phyloP scores from a whole-genome alignment of 2,329 filamentous ascomycete species.

The Akanthomyces uredinophilus region DNA sequence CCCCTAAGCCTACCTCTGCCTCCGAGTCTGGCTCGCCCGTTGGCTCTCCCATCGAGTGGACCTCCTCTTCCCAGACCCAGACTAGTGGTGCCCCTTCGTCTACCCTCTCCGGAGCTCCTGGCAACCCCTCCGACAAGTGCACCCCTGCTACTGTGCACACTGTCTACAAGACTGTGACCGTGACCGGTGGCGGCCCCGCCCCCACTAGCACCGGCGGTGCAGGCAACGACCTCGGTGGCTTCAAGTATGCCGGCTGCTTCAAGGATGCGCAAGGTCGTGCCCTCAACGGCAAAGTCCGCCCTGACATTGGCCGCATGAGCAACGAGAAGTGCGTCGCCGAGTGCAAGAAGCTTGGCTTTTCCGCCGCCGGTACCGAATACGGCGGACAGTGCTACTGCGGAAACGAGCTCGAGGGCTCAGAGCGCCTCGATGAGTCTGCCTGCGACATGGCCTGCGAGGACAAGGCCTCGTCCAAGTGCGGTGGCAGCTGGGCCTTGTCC shows the following conservation, averaged over 20 bases:
- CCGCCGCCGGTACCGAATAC: conserved; percentile 47
- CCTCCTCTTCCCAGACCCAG: background rate
- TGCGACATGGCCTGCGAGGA: conserved; percentile 48
- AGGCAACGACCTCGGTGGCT: conserved; percentile 22
- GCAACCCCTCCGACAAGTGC: conserved; percentile 17
- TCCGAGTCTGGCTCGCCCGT: background rate
- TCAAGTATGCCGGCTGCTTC: conserved; percentile 41
- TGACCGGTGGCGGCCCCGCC: conserved; percentile 29
- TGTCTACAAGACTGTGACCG: conserved; percentile 42
- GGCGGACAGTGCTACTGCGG: conserved; percentile 51
- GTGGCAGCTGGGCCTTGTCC: conserved; percentile 42
- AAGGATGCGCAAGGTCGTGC: conserved; percentile 32
- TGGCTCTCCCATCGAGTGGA: background rate
- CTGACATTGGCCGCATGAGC: conserved; percentile 38
- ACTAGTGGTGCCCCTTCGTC: conserved; percentile 17
- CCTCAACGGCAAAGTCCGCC: conserved; percentile 35
- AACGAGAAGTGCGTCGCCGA: conserved; percentile 43
- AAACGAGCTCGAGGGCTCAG: conserved; percentile 28
- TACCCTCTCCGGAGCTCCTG: conserved; percentile 17
- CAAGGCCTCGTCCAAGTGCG: conserved; percentile 43
- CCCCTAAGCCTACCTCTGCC: conserved; percentile 1
- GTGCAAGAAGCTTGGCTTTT: conserved; percentile 39
- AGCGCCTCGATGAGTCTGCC: conserved; percentile 37
- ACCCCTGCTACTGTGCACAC: conserved; percentile 30
- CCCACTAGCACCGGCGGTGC: conserved; percentile 16